Base-by-base conservation (phyloP, 306 rosid genomes). In the Pyrus betulifolia region DNA sequence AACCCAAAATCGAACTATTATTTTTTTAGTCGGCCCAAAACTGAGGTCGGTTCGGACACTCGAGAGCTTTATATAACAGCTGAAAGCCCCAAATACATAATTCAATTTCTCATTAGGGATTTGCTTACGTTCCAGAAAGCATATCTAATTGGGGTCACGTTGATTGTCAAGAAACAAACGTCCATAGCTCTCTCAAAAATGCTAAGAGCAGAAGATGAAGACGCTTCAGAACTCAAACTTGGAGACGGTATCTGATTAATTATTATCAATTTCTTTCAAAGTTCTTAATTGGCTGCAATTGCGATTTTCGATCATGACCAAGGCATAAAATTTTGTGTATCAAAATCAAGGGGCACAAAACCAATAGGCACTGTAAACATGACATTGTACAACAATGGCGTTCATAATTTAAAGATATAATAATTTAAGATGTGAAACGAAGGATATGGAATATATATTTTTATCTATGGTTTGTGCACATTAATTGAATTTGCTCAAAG, bases 201-300 rank as follows among this genome's bases (percentile, higher is more conserved):
- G 75, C 65, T 71, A 10, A 30, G 30, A 42, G 8, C 3, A 33
- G 76, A 75, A 11, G 86, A 79, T 4, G 84, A 79, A 72, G 86
- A 76, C 31, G 79, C 79, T 27, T 79, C 81, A 61, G 66, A 76
- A 59, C 86, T 83, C 78, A 79, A 83, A 61, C 23, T 79, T 15
- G 86, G 79, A 28, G 79, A 66, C 7, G 86, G 86, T 82, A 44
- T 18, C 30, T 23, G 17, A 63, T 11, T 30, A 19, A 5, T 8
- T 19, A 30, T 63, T 65, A 63, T 28, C 42, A 30, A 5, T 33
- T 19, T 45, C 8, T 54, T 13, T 21, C 65, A 60, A 60, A 2
- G 13, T 22, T 52, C 45, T 25, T 31, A 31, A 58, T 46, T 30
- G 4, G 11, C 11, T 21, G 12, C 10, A 12, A 21, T 21, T 55